These are phyloP conservation scores for Cladosporium sphaerospermum DNA, from an alignment of 2,329 filamentous ascomycete species.

Conservation along the genomic window DNA sequence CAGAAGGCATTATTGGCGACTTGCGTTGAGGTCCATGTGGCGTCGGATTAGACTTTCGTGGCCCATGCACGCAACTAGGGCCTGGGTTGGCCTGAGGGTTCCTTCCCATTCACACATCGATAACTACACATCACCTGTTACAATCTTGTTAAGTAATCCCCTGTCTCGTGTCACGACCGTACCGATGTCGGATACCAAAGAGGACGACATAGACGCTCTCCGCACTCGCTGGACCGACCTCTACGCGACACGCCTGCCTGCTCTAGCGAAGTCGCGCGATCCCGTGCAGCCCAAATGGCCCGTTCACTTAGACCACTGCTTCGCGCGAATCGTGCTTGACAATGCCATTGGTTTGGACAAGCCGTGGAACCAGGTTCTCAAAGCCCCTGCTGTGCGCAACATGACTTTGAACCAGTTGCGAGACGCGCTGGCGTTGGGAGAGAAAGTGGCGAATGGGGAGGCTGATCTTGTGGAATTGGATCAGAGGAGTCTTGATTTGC, in stretches of 20 bases:
- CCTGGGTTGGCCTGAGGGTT: no score
- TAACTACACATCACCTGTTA: no score
- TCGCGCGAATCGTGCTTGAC: constrained; percentile 42
- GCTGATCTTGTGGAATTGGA: constrained; percentile 36
- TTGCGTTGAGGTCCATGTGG: no score
- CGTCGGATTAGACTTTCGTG: no score
- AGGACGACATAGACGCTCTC: constrained; percentile 12
- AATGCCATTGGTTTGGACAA: constrained; percentile 33
- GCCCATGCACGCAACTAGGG: no score
- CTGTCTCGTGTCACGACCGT: no score
- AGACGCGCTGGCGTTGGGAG: constrained; percentile 33
- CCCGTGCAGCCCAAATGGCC: constrained; percentile 36
- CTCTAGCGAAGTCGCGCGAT: constrained; percentile 25
- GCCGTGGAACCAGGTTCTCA: constrained; percentile 39
- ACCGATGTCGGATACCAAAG: no score
- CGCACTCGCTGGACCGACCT: constrained; percentile 24
- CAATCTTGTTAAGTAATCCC: no score
- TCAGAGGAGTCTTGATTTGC: constrained; percentile 33
- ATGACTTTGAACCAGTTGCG: constrained; percentile 36
- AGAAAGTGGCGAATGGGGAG: constrained; percentile 32
- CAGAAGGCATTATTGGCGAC: no score
- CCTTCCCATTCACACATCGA: no score
- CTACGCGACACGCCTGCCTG: constrained; percentile 25
- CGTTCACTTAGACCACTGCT: constrained; percentile 40
- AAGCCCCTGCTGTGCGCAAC: constrained; percentile 38